Conservation (phyloP, 1,139 yeast genomes). For the Geotrichum cucujoidarum region DNA sequence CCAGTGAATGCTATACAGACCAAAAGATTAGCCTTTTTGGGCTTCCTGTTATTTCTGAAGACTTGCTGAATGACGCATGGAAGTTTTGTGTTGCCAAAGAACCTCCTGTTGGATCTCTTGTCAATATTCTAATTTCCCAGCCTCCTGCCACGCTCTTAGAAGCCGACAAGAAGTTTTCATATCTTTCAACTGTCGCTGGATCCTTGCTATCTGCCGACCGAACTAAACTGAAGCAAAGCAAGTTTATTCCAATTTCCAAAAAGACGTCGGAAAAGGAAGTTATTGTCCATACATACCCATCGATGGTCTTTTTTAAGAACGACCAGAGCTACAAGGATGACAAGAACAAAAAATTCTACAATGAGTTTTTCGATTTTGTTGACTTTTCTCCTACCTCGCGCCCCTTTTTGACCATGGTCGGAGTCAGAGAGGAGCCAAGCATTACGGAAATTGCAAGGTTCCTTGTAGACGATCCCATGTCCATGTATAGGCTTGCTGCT, state of each 20-base stretch:
- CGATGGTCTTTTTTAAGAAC: constrained; percentile 26
- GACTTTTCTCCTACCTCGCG: constrained; percentile 27
- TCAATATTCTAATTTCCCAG: constrained; percentile 23
- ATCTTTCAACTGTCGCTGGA: constrained; percentile 29
- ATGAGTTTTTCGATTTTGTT: constrained; percentile 33
- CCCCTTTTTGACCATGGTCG: constrained; percentile 35
- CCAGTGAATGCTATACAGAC: constrained; percentile 31
- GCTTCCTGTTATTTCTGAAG: constrained; percentile 31
- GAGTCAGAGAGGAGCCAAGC: constrained; percentile 37
- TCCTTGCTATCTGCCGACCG: constrained; percentile 27
- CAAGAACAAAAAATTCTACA: constrained; percentile 25
- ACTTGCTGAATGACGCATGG: constrained; percentile 30
- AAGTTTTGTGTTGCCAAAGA: constrained; percentile 33
- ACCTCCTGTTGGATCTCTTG: constrained; percentile 30
- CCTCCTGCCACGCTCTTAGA: constrained; percentile 29
- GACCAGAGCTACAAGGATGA: constrained; percentile 14
- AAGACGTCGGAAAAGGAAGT: neutral
- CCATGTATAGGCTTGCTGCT: constrained; percentile 32
- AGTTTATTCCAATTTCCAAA: constrained; percentile 32
- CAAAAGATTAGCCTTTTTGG: constrained; percentile 31
- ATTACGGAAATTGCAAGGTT: constrained; percentile 33
- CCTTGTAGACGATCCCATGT: constrained; percentile 32
- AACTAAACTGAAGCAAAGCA: constrained; percentile 20
- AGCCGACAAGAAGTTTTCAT: constrained; percentile 32
- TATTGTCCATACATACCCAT: constrained; percentile 23